Conservation (phyloP, 805 yeast species). For the Candida adriatica region DNA sequence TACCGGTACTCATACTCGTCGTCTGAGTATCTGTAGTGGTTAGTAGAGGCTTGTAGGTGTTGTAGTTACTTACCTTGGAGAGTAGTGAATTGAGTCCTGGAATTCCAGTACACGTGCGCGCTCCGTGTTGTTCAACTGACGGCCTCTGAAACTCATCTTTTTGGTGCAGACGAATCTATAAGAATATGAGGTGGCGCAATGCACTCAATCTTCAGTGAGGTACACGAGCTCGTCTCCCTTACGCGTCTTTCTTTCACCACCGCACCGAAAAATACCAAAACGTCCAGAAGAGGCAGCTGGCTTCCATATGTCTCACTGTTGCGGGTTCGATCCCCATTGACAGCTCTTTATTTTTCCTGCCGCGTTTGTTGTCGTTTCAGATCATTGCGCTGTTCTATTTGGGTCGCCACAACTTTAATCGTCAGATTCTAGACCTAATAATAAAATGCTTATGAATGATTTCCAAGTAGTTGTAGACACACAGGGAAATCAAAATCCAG, state of each 20-base stretch:
- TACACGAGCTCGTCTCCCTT: not conserved
- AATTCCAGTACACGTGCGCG: constrained; percentile 83
- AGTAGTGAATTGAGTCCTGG: constrained; percentile 90
- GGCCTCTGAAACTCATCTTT: constrained; percentile 36
- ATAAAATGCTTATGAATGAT: too few relatives aligned
- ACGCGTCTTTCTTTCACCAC: not conserved
- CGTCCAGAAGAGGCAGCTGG: too few relatives aligned
- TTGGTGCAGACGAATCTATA: too few relatives aligned
- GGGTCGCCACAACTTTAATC: too few relatives aligned
- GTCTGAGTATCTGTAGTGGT: constrained; percentile 62
- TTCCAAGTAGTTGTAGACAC: too few relatives aligned
- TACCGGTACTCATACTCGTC: constrained; percentile 79
- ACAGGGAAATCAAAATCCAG: too few relatives aligned
- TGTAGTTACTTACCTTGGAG: constrained; percentile 47
- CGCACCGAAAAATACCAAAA: not conserved
- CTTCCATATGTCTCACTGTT: not conserved
- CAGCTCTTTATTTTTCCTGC: too few relatives aligned
- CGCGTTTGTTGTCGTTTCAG: constrained; percentile 7
- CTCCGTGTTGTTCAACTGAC: constrained; percentile 78
- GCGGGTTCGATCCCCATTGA: not conserved
- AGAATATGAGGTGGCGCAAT: too few relatives aligned
- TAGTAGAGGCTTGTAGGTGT: constrained; percentile 2
- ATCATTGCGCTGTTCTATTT: constrained; percentile 6
- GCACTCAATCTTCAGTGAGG: too few relatives aligned
- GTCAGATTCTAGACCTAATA: too few relatives aligned